Percentiles rank a stretch among this genome's conserved stretches.
These are phyloP conservation scores for Sorghum bicolor DNA, from an alignment of 176 grass and related monocot genomes.

Conservation along the genomic window DNA sequence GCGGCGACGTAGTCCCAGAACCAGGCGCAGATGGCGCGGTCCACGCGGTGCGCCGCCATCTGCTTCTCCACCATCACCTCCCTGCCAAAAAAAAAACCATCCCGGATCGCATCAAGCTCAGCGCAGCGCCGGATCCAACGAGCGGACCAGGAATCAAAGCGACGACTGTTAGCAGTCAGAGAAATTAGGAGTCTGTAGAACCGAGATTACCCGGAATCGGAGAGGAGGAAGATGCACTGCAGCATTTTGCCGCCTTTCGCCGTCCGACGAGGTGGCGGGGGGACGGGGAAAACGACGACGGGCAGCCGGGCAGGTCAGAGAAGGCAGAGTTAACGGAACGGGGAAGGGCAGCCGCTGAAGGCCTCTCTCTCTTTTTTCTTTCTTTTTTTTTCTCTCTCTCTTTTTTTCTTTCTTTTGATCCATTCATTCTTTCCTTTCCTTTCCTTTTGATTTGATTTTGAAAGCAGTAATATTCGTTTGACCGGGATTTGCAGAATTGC, in stretches of 20 bases:
- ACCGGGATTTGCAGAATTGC: not conserved
- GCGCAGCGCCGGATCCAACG: slow-evolving; percentile 24
- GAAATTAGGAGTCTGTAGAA: not conserved
- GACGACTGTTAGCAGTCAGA: not conserved
- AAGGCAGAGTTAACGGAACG: no score
- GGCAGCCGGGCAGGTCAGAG: not conserved
- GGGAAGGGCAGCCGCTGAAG: no score
- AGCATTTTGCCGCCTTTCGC: slow-evolving; percentile 42
- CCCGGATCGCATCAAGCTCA: slow-evolving; percentile 3
- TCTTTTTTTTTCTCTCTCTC: no score
- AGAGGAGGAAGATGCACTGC: slow-evolving; percentile 82
- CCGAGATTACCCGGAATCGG: slow-evolving; percentile 69
- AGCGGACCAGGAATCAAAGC: not conserved
- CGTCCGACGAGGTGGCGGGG: not conserved
- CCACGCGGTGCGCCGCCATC: slow-evolving; percentile 78
- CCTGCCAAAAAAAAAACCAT: slow-evolving; percentile 24
- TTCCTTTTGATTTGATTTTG: not conserved
- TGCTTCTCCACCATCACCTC: slow-evolving; percentile 99
- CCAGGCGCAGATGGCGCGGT: slow-evolving; percentile 88
- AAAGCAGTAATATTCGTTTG: not conserved
- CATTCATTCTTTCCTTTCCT: no score
- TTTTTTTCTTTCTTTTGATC: no score
- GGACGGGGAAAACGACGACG: not conserved
- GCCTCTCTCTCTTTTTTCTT: no score
- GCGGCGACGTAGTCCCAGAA: slow-evolving; percentile 78